Evolutionary conservation across 1,284 basidiomycete species (phyloP).

Genomic region (Athelia psychrophila): DNA sequence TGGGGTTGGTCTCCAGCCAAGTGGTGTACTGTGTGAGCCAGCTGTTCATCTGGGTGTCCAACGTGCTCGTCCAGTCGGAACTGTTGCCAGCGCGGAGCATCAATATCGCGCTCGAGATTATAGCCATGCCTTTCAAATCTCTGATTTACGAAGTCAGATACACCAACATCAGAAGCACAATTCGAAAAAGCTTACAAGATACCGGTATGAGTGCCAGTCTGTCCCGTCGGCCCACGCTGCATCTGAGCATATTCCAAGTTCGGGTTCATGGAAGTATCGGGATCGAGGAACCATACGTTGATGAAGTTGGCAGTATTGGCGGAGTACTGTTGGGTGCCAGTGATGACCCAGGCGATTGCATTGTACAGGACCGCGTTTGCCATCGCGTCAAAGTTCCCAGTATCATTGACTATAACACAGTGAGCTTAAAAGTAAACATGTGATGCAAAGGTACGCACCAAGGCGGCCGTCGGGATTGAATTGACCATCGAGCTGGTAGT

Average conservation of each 20-base stretch:
- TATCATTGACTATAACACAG: background rate
- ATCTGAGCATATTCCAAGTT: conserved; percentile 68
- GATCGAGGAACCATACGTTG: conserved; percentile 58
- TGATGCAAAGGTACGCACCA: background rate
- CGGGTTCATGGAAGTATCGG: conserved; percentile 61
- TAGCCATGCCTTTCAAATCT: conserved; percentile 60
- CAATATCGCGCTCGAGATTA: conserved; percentile 56
- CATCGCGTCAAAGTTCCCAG: background rate
- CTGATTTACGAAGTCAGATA: background rate
- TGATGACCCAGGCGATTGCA: conserved; percentile 51
- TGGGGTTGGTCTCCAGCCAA: conserved; percentile 54
- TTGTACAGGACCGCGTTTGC: conserved; percentile 38
- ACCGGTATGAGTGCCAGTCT: conserved; percentile 55
- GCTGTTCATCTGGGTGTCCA: conserved; percentile 45
- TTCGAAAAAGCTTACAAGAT: conserved; percentile 37
- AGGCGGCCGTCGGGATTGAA: conserved; percentile 29
- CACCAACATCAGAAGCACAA: background rate
- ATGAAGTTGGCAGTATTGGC: conserved; percentile 42
- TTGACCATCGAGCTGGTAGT: conserved; percentile 26
- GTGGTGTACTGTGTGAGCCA: conserved; percentile 51
- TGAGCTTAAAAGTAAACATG: too few species aligned
- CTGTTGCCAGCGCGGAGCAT: conserved; percentile 49
- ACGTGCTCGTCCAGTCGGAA: conserved; percentile 52
- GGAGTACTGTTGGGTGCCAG: conserved; percentile 30
- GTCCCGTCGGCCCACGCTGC: conserved; percentile 46